Base-by-base conservation (phyloP, 306 rosid genomes). In the Cicer cuneatum region DNA sequence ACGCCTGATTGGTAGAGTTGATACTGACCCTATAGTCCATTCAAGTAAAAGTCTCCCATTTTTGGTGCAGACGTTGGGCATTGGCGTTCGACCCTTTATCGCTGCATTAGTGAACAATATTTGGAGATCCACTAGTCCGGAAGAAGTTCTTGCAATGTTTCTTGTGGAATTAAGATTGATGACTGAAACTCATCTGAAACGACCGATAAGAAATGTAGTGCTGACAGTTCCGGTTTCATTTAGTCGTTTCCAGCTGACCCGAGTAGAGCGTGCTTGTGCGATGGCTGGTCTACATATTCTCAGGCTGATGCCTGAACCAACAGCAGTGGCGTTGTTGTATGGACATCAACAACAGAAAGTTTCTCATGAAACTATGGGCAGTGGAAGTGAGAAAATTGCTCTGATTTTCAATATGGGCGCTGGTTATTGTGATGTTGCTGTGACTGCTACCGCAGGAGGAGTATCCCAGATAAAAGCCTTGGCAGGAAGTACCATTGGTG, bases 401-500 rank as follows among this genome's bases (percentile, higher is more conserved):
- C 82, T 93, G 40, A 88, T 93, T 75, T 87, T 93, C 88, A 93
- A 85, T 62, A 91, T 93, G 92, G 97, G 97, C 47, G 97, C 94
- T 54, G 97, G 98, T 54, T 93, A 84, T 79, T 87, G 88, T 69
- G 98, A 93, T 73, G 98, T 85, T 12, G 97, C 96, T 57, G 84
- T 91, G 21, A 76, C 89, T 33, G 94, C 90, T 58, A 82, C 94
- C 16, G 91, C 91, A 0, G 94, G 94, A 58, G 97, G 98, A 62
- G 87, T 89, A 45, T 87, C 96, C 2, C 92, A 93, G 80, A 91
- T 91, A 69, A 91, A 86, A 81, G 85, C 98, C 58, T 73, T 93
- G 75, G 87, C 94, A 19, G 98, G 98, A 77, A 78, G 85, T 74
- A 77, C 96, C 33, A 59, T 87, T n/a, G 98, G 97, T 16, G 98